phyloP scores from a whole-genome alignment of 768 basidiomycete genomes.

The Gautieria morchelliformis region DNA sequence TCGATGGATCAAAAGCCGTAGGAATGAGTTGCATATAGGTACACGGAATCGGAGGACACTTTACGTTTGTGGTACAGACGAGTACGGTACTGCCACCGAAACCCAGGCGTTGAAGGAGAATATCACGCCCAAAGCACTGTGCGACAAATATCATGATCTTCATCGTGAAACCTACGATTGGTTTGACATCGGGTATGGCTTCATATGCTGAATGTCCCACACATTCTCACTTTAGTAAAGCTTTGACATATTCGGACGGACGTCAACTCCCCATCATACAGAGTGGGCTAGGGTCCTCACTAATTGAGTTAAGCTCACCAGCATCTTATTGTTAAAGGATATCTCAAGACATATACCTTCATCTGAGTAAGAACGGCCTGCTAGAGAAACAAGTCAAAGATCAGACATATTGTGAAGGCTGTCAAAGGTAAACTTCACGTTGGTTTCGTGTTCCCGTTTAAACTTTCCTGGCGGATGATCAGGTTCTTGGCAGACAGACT shows the following conservation, averaged over 20 bases:
- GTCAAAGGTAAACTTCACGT: constrained; percentile 47
- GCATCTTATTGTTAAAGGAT: constrained; percentile 43
- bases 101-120: constrained; percentile 91
- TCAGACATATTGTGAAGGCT: constrained; percentile 93
- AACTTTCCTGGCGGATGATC: constrained; percentile 1
- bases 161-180: constrained; percentile 93
- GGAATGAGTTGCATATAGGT: constrained; percentile 20
- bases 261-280: constrained; percentile 82
- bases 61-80: constrained; percentile 96
- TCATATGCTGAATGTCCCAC: not conserved
- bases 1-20: too few relatives aligned
- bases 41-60: constrained; percentile 83
- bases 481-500: constrained; percentile 96
- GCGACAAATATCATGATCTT: constrained; percentile 82
- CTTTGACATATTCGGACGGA: constrained; percentile 95
- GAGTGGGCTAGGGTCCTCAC: constrained; percentile 41
- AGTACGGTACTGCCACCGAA: constrained; percentile 99
- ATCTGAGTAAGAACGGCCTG: constrained; percentile 67
- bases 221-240: constrained; percentile 26
- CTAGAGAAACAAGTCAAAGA: constrained; percentile 80
- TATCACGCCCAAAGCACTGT: constrained; percentile 67
- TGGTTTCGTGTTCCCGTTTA: not conserved
- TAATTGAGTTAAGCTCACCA: not conserved
- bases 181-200: constrained; percentile 84
- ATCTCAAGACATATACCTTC: constrained; percentile 80